Evolutionary conservation across 371 early-diverging fungal species (phyloP), one percentile per base, ranked within the genome.

Genomic region (Funneliformis caledonium): DNA sequence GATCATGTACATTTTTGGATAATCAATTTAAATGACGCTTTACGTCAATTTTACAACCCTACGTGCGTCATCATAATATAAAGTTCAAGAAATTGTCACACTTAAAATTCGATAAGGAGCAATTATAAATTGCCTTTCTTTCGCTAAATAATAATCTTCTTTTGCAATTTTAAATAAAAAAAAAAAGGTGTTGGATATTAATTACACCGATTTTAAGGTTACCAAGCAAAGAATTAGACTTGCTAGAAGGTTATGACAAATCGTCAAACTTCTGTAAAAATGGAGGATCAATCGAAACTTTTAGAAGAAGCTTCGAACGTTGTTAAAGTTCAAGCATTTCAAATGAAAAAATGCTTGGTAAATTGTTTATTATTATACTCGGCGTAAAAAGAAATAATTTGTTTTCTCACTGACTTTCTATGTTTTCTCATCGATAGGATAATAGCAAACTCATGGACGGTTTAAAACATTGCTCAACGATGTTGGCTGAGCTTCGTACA

Each of bases 401-500:
- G 26, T 7, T 50, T 33, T 37, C 14, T 16, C 26, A 9, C n/a
- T 16, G 7, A 52, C 6, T 2, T n/a, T 6, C 47, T 42, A 79
- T 60, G 47, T 14, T 64, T 31, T 26, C 7, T 67, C 31, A 10
- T 56, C 67, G 22, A 14, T 82, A 96, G 95, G 95, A 95, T 82
- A 92, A 94, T 83, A 90, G 93, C 87, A 92, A 93, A 80, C 89
- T 97, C 43, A 95, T 97, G 95, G 99, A 98, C 82, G 97, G 96
- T 4, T 88, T 98, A 31, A 98, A 98, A 85, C 96, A 97, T 85
- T 94, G 96, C 84, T 97, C 98, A 5, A 95, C 96, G 50, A 97
- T 98, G 97, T 91, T 98, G 10, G 92, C 94, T 26, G 99, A 98
- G 86, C 90, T 98, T 72, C 91, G 97, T 68, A 97, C 97, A 2